phyloP scores from a whole-genome alignment of 805 yeast genomes.

The Yamadazyma sp. region DNA sequence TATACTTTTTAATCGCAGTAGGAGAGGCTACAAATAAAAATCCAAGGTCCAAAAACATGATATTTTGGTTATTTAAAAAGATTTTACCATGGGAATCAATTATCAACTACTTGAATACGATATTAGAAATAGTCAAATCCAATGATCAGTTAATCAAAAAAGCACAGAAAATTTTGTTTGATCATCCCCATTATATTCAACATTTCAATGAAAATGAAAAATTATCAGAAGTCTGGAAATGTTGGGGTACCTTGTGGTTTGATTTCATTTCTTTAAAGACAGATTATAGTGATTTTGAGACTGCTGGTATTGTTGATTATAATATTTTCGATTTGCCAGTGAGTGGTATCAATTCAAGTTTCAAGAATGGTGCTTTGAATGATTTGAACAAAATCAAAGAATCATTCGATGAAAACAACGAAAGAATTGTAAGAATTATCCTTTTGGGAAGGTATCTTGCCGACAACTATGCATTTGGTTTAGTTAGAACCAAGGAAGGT shows the following conservation, averaged over 20 bases:
- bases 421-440: conserved; percentile 49
- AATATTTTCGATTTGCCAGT: conserved; percentile 63
- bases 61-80: conserved; percentile 49
- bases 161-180: conserved; percentile 17
- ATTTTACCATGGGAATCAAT: conserved; percentile 70
- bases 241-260: conserved; percentile 84
- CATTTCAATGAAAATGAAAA: conserved; percentile 58
- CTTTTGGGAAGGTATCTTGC: conserved; percentile 51
- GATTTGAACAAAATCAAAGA: conserved; percentile 15
- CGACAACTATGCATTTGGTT: conserved; percentile 52
- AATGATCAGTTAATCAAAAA: conserved; percentile 21
- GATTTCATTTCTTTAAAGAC: conserved; percentile 54
- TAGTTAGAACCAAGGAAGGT: conserved; percentile 43
- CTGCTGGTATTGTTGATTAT: conserved; percentile 54
- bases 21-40: conserved; percentile 50
- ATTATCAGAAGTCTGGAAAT: conserved; percentile 75
- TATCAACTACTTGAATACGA: conserved; percentile 59
- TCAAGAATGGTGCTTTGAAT: conserved; percentile 10
- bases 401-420: conserved; percentile 28
- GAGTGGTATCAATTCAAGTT: conserved; percentile 45
- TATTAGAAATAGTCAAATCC: conserved; percentile 36
- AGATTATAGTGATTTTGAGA: conserved; percentile 46
- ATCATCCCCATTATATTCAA: conserved; percentile 40
- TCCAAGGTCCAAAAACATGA: conserved; percentile 46
- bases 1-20: conserved; percentile 65